Evolutionary conservation across 495 filamentous ascomycete genomes (phyloP).

Genomic region (Xylaria curta): DNA sequence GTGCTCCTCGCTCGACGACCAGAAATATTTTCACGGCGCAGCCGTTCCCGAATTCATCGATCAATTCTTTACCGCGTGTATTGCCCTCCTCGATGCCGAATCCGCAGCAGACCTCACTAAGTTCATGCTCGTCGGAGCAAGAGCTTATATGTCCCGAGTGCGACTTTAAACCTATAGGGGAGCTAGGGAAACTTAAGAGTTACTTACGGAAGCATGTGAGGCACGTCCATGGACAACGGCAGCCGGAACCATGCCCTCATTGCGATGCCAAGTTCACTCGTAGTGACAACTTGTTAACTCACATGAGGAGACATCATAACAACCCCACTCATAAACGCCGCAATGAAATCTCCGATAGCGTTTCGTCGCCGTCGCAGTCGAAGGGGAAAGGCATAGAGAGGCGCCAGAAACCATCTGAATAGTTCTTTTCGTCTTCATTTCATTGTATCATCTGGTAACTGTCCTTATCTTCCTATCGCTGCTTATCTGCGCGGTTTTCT

Average conservation of each 20-base stretch:
- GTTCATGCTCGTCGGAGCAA: background rate
- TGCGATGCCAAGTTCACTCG: background rate
- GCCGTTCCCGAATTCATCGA: background rate
- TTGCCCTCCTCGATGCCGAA: background rate
- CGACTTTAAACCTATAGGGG: background rate
- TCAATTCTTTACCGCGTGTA: background rate
- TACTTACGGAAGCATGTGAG: slow-evolving; percentile 16
- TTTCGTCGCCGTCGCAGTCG: background rate
- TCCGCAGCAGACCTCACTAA: background rate
- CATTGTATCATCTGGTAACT: no score
- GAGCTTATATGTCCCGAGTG: background rate
- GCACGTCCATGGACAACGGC: background rate
- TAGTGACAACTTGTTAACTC: background rate
- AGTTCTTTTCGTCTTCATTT: no score
- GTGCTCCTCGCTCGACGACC: no score
- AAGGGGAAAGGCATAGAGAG: background rate
- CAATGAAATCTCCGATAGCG: no score
- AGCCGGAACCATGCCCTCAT: background rate
- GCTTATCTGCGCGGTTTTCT: no score
- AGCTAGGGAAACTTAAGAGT: background rate
- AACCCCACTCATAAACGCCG: no score
- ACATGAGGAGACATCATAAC: background rate
- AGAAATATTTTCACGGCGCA: background rate
- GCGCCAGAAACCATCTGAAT: no score
- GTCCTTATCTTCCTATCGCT: no score